phyloP scores from a whole-genome alignment of 1,284 basidiomycete species.

The Trichosporon sp. region DNA sequence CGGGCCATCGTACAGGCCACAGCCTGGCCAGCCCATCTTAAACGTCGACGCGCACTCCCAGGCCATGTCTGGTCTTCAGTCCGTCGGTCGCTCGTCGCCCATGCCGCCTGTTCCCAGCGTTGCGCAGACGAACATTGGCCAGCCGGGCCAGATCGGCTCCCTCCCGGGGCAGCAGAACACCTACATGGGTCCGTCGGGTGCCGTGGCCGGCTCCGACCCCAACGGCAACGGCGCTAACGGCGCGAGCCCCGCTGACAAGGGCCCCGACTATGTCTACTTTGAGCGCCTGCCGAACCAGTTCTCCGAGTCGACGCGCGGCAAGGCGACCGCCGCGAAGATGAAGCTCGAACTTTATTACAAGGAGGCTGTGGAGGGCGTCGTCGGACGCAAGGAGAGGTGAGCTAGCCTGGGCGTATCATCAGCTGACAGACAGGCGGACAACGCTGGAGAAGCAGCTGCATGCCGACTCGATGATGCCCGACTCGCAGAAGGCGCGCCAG shows the following conservation, averaged over 20 bases:
- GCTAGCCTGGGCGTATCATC: slow-evolving; percentile 28
- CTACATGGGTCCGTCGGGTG: slow-evolving; percentile 15
- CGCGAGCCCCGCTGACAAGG: slow-evolving; percentile 48
- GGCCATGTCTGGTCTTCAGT: slow-evolving; percentile 26
- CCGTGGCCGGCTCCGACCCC: slow-evolving; percentile 6
- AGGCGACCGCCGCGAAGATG: slow-evolving; percentile 92
- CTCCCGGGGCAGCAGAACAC: slow-evolving; percentile 22
- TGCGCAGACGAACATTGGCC: slow-evolving; percentile 42
- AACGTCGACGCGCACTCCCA: slow-evolving; percentile 31
- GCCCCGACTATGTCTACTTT: slow-evolving; percentile 88
- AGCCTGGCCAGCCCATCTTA: slow-evolving; percentile 16
- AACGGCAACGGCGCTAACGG: slow-evolving; percentile 20
- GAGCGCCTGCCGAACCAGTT: slow-evolving; percentile 82
- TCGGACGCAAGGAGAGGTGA: slow-evolving; percentile 81
- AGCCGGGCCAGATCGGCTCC: slow-evolving; percentile 39
- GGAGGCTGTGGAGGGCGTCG: slow-evolving; percentile 86
- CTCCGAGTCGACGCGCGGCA: slow-evolving; percentile 83
- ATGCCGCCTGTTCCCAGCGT: slow-evolving; percentile 46
- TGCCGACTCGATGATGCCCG: slow-evolving; percentile 70
- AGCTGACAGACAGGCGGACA: slow-evolving; percentile 67
- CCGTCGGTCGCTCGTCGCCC: slow-evolving; percentile 42
- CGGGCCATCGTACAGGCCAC: slow-evolving; percentile 36
- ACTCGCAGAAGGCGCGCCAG: slow-evolving; percentile 87
- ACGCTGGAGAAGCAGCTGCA: slow-evolving; percentile 88
- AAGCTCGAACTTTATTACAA: slow-evolving; percentile 99